phyloP scores from a whole-genome alignment of 768 basidiomycete species.

The Phylloporus scabripes region DNA sequence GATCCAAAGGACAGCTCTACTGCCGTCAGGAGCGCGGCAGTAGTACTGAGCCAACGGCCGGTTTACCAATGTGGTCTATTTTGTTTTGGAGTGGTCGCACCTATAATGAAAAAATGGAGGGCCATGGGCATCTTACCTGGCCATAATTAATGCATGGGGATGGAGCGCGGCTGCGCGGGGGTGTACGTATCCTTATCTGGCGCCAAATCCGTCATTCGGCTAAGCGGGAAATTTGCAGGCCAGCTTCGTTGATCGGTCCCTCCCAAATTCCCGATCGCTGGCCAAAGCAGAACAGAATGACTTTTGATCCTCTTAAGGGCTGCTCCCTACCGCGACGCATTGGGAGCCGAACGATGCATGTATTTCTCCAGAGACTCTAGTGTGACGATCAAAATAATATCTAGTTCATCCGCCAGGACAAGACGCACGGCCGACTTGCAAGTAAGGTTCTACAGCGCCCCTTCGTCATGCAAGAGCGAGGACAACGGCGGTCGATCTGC shows the following conservation, averaged over 20 bases:
- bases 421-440: not conserved
- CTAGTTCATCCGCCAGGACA: not conserved
- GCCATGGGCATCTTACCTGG: no score
- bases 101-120: no score
- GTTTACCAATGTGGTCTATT: no score
- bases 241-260: not conserved
- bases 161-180: no score
- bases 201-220: no score
- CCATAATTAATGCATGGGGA: no score
- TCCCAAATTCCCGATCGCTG: not conserved
- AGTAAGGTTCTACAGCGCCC: not conserved
- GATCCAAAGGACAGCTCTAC: no score
- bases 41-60: no score
- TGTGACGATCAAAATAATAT: not conserved
- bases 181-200: no score
- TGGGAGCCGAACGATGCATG: not conserved
- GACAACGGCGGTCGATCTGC: not conserved
- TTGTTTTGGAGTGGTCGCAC: no score
- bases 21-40: no score
- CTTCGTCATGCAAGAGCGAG: not conserved
- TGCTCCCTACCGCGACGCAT: not conserved
- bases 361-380: not conserved
- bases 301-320: not conserved
- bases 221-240: not conserved
- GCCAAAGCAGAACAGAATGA: not conserved